Evolutionary conservation across 2,329 filamentous ascomycete species (phyloP), one percentile per base, ranked within the genome.

Genomic region (Diaporthe citrichinensis): DNA sequence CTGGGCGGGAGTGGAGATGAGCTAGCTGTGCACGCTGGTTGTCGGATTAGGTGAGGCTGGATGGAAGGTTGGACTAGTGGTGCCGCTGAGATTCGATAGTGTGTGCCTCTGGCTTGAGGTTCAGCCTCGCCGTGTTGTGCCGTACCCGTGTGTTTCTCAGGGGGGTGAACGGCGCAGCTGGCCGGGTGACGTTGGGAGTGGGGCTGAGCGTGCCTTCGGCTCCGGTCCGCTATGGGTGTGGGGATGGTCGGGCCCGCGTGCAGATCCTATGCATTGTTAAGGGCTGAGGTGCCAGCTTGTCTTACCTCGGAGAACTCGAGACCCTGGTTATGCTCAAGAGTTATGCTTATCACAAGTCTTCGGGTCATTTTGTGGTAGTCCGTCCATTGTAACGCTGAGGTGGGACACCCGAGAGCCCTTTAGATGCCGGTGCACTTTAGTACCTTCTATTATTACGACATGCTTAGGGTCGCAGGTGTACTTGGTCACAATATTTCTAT

Each of bases 141-240:
- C 12, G 34, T 49, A 9, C 53, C 62, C 20, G 41, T 17, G 65
- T n/a, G 49, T 15, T 36, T 14, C 1, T 39, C 9, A 4, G 34
- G 23, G n/a, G 62, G 20, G 17, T 25, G 20, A 69, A 55, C 46
- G 49, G 34, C 65, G n/a, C 49, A 55, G 46, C 34, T 69, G 65
- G 65, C 65, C 65, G 34, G 34, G 65, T 69, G 65, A 69, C 46
- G 65, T 69, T 55, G 49, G n/a, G 15, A 41, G 49, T 69, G 65
- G 65, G 65, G 65, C 65, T 69, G 34, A 41, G 65, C 7, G 34
- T 39, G 31, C 49, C 65, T 14, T 69, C 65, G 65, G 65, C 46
- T 68, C 65, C 65, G 65, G 65, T 68, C 65, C 49, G 65, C 65
- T 55, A 34, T 53, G 49, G 49, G n/a, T 55, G 65, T 39, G 65